A percentile compares a stretch with the other conserved stretches of the same genome.
Evolutionary conservation across 116 monocot genomes (phyloP).

Genomic region (Posidonia oceanica): DNA sequence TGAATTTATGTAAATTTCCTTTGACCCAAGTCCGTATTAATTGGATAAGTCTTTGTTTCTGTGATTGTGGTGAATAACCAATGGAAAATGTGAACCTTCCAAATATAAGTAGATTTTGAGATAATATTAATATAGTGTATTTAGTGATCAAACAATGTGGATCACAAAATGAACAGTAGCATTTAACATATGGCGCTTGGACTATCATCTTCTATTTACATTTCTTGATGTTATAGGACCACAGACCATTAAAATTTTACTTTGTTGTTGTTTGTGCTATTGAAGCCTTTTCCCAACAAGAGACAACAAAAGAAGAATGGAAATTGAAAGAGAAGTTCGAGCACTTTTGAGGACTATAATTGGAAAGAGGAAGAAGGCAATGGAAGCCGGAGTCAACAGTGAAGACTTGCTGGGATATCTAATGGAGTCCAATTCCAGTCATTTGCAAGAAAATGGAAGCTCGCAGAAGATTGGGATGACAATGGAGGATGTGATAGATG

Average conservation of each 20-base stretch:
- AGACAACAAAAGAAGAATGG: conserved; percentile 17
- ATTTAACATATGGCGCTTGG: too few relatives aligned
- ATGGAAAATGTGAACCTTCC: too few relatives aligned
- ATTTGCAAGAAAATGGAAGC: conserved; percentile 7
- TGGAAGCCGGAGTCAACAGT: conserved; percentile 8
- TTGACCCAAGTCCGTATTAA: too few relatives aligned
- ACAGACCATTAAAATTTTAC: background rate
- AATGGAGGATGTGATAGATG: conserved; percentile 42
- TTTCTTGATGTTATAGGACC: too few relatives aligned
- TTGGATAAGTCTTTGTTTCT: too few relatives aligned
- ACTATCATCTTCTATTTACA: too few relatives aligned
- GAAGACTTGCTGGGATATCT: conserved; percentile 34
- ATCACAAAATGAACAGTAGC: too few relatives aligned
- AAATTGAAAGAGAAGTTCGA: conserved; percentile 18
- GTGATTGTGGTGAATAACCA: too few relatives aligned
- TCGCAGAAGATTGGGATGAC: conserved; percentile 18
- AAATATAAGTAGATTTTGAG: too few relatives aligned
- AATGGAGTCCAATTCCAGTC: conserved; percentile 31
- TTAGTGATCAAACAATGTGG: too few relatives aligned
- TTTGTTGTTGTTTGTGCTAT: background rate
- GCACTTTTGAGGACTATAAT: conserved; percentile 20
- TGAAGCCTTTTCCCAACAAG: conserved; percentile 29
- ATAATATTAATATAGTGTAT: too few relatives aligned
- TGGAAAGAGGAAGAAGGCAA: conserved; percentile 20
- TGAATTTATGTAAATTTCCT: too few relatives aligned